Conservation (phyloP, 306 rosid genomes). For the Gastrolobium bilobum region DNA sequence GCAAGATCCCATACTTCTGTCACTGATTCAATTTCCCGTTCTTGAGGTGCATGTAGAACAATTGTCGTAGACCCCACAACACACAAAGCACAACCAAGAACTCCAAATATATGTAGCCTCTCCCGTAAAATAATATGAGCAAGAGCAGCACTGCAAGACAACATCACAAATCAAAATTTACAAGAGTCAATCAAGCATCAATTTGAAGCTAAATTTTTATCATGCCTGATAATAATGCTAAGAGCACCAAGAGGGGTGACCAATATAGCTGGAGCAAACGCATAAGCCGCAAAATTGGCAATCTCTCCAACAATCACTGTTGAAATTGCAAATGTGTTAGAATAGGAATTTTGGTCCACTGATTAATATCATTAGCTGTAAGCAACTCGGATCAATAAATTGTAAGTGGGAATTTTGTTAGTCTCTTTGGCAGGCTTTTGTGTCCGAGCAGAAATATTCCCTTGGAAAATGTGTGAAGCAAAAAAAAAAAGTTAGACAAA, state of each 20-base stretch:
- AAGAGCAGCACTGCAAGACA: conserved; percentile 94
- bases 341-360: conserved; percentile 21
- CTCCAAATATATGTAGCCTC: conserved; percentile 90
- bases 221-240: conserved; percentile 98
- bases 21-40: conserved; percentile 90
- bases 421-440: conserved; percentile 1
- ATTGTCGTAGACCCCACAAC: conserved; percentile 98
- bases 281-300: conserved; percentile 99
- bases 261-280: conserved; percentile 97
- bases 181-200: conserved; percentile 41
- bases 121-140: conserved; percentile 94
- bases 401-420: conserved; percentile 16
- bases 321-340: conserved; percentile 54
- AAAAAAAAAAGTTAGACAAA: neutral
- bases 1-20: conserved; percentile 98
- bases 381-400: conserved; percentile 33
- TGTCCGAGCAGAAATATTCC: conserved; percentile 20
- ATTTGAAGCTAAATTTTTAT: conserved; percentile 35
- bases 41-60: conserved; percentile 99
- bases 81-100: conserved; percentile 95
- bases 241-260: conserved; percentile 99
- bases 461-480: conserved; percentile 12
- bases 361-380: conserved; percentile 25
- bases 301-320: conserved; percentile 99
- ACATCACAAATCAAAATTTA: conserved; percentile 56